Conservation (phyloP, 2,329 filamentous ascomycete species). For the Curvularia lunata region DNA sequence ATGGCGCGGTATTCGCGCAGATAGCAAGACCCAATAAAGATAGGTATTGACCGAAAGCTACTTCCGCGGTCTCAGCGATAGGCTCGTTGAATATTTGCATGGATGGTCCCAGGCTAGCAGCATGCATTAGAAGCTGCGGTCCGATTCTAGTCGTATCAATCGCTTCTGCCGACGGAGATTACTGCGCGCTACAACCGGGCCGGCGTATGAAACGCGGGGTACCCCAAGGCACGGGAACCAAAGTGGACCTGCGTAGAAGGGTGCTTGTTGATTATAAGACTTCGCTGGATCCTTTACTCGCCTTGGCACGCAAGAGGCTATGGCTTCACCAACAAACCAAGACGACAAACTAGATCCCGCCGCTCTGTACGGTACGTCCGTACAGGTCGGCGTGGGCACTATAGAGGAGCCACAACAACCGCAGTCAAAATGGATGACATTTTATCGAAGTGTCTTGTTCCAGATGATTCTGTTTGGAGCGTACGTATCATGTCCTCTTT, state of each 20-base stretch:
- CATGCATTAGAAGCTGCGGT: background rate
- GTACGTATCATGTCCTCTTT: constrained; percentile 1
- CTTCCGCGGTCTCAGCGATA: background rate
- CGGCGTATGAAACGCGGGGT: constrained; percentile 7
- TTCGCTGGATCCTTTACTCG: background rate
- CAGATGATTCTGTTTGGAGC: constrained; percentile 20
- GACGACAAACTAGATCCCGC: constrained; percentile 6
- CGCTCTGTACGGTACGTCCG: background rate
- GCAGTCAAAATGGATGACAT: constrained; percentile 7
- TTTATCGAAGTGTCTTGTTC: constrained; percentile 15
- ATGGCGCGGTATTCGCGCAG: background rate
- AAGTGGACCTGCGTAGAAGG: background rate
- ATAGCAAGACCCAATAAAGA: background rate
- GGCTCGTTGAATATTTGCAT: background rate
- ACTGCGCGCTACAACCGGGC: constrained; percentile 7
- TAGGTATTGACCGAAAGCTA: background rate
- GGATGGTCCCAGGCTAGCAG: background rate
- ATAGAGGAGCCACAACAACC: constrained; percentile 8
- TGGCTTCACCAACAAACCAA: constrained; percentile 6
- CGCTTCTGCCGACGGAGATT: background rate
- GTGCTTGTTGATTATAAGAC: background rate
- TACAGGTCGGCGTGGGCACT: constrained; percentile 5
- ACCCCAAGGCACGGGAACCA: background rate
- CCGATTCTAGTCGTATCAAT: background rate
- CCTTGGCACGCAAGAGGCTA: background rate